A percentile compares a stretch with the other conserved stretches of the same genome.
Conservation (phyloP, 2,329 filamentous ascomycete genomes). For the Penicillium olsonii region DNA sequence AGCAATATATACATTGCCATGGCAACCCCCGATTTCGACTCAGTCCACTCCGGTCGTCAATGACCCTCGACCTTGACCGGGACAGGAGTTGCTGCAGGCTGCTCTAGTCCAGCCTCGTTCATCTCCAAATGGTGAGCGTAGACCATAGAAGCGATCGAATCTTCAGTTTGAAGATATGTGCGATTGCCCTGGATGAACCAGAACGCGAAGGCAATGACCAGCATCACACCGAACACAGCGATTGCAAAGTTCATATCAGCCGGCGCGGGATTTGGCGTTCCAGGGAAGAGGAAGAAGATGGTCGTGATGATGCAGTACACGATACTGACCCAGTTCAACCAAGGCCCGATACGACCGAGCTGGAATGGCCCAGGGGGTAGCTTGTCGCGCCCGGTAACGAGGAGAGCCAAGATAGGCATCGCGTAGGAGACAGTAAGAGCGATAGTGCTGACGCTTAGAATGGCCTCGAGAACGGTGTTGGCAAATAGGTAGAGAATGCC, state of each 20-base stretch:
- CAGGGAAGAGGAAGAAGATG: slow-evolving; percentile 59
- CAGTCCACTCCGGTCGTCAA: background rate
- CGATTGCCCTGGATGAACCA: slow-evolving; percentile 53
- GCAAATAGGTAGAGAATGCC: slow-evolving; percentile 60
- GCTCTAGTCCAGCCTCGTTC: slow-evolving; percentile 1
- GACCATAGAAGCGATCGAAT: slow-evolving; percentile 30
- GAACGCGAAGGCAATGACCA: slow-evolving; percentile 52
- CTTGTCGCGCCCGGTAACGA: slow-evolving; percentile 55
- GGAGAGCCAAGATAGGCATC: slow-evolving; percentile 53
- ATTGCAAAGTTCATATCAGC: slow-evolving; percentile 62
- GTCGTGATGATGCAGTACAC: slow-evolving; percentile 56
- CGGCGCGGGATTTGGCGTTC: slow-evolving; percentile 45
- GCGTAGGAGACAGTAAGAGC: slow-evolving; percentile 56
- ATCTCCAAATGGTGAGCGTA: slow-evolving; percentile 30
- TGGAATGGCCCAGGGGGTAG: slow-evolving; percentile 50
- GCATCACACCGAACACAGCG: slow-evolving; percentile 58
- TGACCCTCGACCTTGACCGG: background rate
- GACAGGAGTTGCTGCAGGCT: background rate
- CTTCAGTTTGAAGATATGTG: slow-evolving; percentile 39
- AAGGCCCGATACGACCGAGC: slow-evolving; percentile 48
- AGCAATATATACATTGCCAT: background rate
- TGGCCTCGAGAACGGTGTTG: slow-evolving; percentile 55
- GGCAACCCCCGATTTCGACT: background rate
- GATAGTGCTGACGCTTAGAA: slow-evolving; percentile 59
- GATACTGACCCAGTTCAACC: slow-evolving; percentile 53